phyloP scores from a whole-genome alignment of 768 basidiomycete species.

The Lactarius tabidus region DNA sequence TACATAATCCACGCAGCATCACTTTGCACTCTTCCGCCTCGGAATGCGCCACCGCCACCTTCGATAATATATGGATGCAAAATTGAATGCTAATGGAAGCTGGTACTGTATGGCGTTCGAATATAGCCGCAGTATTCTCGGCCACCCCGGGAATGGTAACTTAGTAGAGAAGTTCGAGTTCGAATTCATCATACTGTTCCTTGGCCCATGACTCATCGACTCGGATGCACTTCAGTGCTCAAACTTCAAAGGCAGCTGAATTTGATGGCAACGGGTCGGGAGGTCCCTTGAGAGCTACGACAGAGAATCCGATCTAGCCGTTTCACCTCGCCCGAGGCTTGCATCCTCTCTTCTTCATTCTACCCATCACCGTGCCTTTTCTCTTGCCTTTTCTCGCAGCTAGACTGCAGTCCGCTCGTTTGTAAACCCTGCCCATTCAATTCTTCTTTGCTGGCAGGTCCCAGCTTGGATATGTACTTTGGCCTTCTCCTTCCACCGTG shows the following conservation, averaged over 20 bases:
- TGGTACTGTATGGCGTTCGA: not conserved
- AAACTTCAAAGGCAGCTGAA: not conserved
- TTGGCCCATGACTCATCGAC: not conserved
- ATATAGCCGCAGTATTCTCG: not conserved
- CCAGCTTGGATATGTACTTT: constrained; percentile 37
- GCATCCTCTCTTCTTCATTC: not conserved
- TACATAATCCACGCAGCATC: not conserved
- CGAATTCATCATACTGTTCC: not conserved
- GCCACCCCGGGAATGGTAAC: not conserved
- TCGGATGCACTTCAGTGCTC: not conserved
- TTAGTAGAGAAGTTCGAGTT: not conserved
- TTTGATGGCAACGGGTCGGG: not conserved
- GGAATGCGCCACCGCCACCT: not conserved
- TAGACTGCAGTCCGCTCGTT: constrained; percentile 49
- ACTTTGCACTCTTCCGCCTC: not conserved
- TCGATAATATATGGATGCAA: not conserved
- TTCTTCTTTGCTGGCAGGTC: constrained; percentile 29
- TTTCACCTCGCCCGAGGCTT: not conserved
- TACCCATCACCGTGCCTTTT: constrained; percentile 2
- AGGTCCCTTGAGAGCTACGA: not conserved
- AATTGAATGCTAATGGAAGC: not conserved
- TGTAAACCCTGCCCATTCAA: constrained; percentile 25
- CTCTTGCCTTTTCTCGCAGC: constrained; percentile 35
- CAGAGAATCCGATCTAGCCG: not conserved
- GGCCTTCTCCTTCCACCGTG: constrained; percentile 21